Percentiles rank a stretch among this genome's conserved stretches.
These are phyloP conservation scores for Xylaria longipes DNA, from an alignment of 495 filamentous ascomycete species.

Conservation along the genomic window DNA sequence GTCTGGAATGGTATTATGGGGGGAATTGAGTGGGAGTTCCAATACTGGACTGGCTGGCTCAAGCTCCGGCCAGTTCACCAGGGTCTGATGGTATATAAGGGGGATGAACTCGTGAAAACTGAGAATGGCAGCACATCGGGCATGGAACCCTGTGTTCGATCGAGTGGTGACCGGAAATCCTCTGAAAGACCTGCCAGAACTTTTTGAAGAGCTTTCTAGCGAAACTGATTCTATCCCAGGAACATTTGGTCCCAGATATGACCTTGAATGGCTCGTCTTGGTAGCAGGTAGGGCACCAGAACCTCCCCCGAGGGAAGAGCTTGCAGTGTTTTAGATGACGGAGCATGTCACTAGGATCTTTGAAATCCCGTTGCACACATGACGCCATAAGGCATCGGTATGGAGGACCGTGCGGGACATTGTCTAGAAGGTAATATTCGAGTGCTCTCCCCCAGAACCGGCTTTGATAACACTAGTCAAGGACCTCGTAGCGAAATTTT, in stretches of 20 bases:
- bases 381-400: slow-evolving; percentile 1
- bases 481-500: background rate
- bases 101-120: too few relatives aligned
- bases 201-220: background rate
- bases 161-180: background rate
- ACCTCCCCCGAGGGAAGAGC: slow-evolving; percentile 16
- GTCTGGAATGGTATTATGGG: background rate
- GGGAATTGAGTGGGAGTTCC: background rate
- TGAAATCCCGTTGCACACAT: slow-evolving; percentile 9
- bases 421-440: background rate
- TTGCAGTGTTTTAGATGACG: slow-evolving; percentile 31
- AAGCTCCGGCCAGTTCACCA: too few relatives aligned
- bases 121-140: background rate
- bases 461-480: slow-evolving; percentile 7
- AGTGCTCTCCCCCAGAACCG: slow-evolving; percentile 2
- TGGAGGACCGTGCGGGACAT: background rate
- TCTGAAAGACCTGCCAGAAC: background rate
- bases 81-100: too few relatives aligned
- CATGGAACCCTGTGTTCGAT: background rate
- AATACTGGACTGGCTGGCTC: too few relatives aligned
- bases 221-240: background rate
- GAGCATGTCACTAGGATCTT: slow-evolving; percentile 20
- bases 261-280: slow-evolving; percentile 17
- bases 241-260: too few relatives aligned
- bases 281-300: slow-evolving; percentile 25